Percentiles rank a stretch among this genome's conserved stretches.
phyloP scores from a whole-genome alignment of 2,329 filamentous ascomycete genomes.

The Diplodia corticola region DNA sequence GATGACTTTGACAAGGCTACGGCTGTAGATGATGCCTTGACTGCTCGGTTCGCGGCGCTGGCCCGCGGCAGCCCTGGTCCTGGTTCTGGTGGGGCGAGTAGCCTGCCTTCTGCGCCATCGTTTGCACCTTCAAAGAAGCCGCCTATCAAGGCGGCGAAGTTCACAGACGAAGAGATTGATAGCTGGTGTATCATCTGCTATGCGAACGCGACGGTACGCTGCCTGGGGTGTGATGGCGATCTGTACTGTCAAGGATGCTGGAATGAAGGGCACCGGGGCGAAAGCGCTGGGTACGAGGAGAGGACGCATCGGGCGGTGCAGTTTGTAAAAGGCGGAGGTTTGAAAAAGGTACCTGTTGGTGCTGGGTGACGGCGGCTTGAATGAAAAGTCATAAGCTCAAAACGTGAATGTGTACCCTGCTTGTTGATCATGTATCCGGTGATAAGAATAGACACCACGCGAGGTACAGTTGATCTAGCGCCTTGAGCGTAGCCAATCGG shows the following conservation, averaged over 20 bases:
- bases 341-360: constrained; percentile 7
- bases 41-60: constrained; percentile 48
- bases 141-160: constrained; percentile 31
- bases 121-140: constrained; percentile 43
- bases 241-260: constrained; percentile 78
- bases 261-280: constrained; percentile 75
- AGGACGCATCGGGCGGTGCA: constrained; percentile 66
- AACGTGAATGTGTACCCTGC: background rate
- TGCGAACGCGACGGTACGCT: constrained; percentile 72
- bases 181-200: constrained; percentile 82
- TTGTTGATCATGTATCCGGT: background rate
- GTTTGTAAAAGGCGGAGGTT: constrained; percentile 41
- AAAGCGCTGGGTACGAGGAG: constrained; percentile 69
- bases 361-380: background rate
- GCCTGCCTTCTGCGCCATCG: constrained; percentile 50
- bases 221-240: constrained; percentile 68
- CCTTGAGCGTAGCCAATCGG: no score
- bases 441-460: background rate
- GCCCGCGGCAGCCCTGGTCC: constrained; percentile 33
- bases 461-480: no score
- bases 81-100: constrained; percentile 28
- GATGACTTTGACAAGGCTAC: constrained; percentile 32
- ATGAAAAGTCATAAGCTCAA: background rate
- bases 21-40: constrained; percentile 47
- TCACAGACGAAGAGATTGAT: constrained; percentile 69